phyloP scores from a whole-genome alignment of 805 yeast species.

The Blastobotrys americana region DNA sequence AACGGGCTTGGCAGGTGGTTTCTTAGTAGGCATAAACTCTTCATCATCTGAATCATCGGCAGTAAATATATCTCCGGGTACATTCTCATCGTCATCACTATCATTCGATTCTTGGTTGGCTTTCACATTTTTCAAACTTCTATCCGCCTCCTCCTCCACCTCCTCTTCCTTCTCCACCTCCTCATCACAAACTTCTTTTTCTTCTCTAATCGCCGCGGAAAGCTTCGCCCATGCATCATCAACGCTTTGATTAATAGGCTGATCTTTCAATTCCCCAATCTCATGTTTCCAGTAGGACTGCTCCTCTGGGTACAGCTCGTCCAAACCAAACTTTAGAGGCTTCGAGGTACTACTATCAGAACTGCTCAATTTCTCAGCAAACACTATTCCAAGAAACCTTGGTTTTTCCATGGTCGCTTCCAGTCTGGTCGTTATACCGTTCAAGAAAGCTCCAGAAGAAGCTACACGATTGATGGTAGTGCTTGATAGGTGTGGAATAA shows the following conservation, averaged over 20 bases:
- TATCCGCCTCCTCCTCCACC: not conserved
- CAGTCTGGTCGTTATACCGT: constrained; percentile 17
- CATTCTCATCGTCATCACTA: constrained; percentile 29
- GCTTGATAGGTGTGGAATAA: constrained; percentile 8
- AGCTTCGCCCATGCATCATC: constrained; percentile 3
- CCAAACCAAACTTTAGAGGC: constrained; percentile 26
- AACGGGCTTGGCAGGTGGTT: constrained; percentile 43
- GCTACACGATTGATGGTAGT: constrained; percentile 2
- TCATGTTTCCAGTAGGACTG: constrained; percentile 9
- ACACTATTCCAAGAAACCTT: constrained; percentile 19
- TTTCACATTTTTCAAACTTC: not conserved
- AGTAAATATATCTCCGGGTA: constrained; percentile 39
- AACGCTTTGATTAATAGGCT: not conserved
- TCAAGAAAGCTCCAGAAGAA: constrained; percentile 17
- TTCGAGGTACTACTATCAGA: constrained; percentile 18
- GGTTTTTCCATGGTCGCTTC: constrained; percentile 13
- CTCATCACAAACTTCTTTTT: not conserved
- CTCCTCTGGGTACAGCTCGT: constrained; percentile 9
- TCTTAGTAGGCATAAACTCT: constrained; percentile 36
- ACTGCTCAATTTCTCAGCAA: constrained; percentile 19
- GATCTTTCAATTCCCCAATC: constrained; percentile 6
- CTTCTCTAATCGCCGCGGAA: not conserved
- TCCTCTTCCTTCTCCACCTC: not conserved
- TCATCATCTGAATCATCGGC: constrained; percentile 18
- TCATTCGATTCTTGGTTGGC: constrained; percentile 13